These are phyloP conservation scores for Leccinellum rugosiceps DNA, from an alignment of 768 basidiomycete species.

Conservation along the genomic window DNA sequence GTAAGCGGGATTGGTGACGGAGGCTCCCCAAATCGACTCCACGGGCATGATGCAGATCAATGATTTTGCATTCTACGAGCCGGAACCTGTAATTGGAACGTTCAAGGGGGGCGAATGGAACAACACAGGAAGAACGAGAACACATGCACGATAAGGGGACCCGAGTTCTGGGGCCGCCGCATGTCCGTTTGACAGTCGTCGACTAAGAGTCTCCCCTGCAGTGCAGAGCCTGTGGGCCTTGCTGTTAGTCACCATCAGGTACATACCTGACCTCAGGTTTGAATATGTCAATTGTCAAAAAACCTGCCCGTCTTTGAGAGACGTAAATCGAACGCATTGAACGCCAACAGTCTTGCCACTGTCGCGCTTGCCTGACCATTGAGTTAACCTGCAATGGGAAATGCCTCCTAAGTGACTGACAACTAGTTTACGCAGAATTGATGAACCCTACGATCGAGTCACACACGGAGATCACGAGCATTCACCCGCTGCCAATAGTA, in stretches of 20 bases:
- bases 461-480: conserved; percentile 9
- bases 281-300: conserved; percentile 9
- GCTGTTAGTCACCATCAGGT: conserved; percentile 6
- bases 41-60: neutral
- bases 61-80: neutral
- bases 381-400: neutral
- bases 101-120: conserved; percentile 19
- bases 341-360: conserved; percentile 8
- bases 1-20: neutral
- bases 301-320: conserved; percentile 6
- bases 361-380: neutral
- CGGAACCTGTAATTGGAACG: conserved; percentile 14
- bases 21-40: neutral
- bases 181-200: conserved; percentile 12
- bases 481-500: neutral
- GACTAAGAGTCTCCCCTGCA: neutral
- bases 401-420: conserved; percentile 7
- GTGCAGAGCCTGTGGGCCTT: neutral
- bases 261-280: neutral
- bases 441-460: neutral
- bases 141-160: conserved; percentile 2
- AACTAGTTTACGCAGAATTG: conserved; percentile 5
- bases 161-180: conserved; percentile 25
- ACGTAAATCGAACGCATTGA: conserved; percentile 22
- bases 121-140: conserved; percentile 1